Evolutionary conservation across 2,329 filamentous ascomycete genomes (phyloP), one percentile per base, ranked within the genome.

Genomic region (Colletotrichum sp.): DNA sequence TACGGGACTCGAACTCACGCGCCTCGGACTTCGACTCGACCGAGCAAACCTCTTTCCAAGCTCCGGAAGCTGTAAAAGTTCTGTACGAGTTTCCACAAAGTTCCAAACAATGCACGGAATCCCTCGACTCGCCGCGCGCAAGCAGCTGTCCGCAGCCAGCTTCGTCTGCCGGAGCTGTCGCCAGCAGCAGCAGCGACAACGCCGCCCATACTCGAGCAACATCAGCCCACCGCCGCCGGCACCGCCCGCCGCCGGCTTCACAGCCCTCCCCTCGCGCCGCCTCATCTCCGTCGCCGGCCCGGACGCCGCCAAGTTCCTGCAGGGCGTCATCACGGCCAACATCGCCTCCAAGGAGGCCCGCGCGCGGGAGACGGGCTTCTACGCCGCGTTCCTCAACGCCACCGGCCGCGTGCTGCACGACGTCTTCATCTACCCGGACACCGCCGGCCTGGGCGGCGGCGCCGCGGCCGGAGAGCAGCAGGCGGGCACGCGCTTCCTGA

Each of bases 351-450:
- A 77, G 30, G 78, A 86, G 75, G 81, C 84, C 76, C 76, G 81
- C 43, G 80, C 85, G 3, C 84, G 84, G 28, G 81, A 79, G 5
- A 85, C 86, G 1, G 93, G 92, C 6, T 93, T 94, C 83, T 99
- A 98, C 85, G 90, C 94, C 8, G 95, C 93, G 1, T 98, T 99
- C 81, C 89, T 99, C 57, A 98, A 94, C 79, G 95, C 96, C 9
- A 92, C 92, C 76, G 97, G 97, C 57, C 92, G 96, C 73, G 90
- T 99, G 12, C 87, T 98, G 59, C 92, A 96, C 86, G 97, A 99
- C 85, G 94, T 96, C 68, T 98, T 99, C 84, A 89, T 99, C 64
- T 98, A 98, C 87, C 93, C 93, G 0, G 86, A 91, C 78, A 81
- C 85, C 61, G 81, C 84, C 63, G 80, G 80, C 26, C 60, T 80